phyloP scores from a whole-genome alignment of 805 yeast genomes.

The Barnettozyma siamensis region DNA sequence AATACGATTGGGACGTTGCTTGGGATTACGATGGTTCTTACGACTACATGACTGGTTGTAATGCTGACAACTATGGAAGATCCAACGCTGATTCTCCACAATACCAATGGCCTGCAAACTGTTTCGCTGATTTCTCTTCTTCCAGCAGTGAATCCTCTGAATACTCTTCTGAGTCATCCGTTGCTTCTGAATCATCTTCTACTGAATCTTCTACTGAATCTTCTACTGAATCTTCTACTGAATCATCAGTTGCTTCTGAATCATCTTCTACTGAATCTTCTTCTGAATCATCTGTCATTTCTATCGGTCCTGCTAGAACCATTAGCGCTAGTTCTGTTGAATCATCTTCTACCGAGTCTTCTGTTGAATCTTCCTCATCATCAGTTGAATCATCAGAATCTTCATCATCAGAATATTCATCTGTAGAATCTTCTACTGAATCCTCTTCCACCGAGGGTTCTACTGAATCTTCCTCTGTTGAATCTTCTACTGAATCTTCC shows the following conservation, averaged over 20 bases:
- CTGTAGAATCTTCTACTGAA: background rate
- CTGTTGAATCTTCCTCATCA: background rate
- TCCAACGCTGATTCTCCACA: constrained; percentile 5
- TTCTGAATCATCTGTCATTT: background rate
- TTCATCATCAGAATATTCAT: background rate
- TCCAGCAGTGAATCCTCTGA: too few species aligned
- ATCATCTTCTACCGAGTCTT: background rate
- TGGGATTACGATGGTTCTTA: constrained; percentile 6
- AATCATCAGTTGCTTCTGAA: too few species aligned
- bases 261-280: background rate
- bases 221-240: background rate
- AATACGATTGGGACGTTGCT: constrained; percentile 19
- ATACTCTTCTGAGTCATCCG: background rate
- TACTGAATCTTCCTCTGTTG: background rate
- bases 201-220: background rate
- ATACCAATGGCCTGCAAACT: constrained; percentile 5
- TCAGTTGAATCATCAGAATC: background rate
- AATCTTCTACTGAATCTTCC: background rate
- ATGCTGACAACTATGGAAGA: constrained; percentile 3
- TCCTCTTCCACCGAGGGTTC: background rate
- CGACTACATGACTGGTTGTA: constrained; percentile 9
- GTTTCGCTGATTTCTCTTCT: too few species aligned
- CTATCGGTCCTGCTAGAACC: too few species aligned
- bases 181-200: too few species aligned
- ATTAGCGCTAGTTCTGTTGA: too few species aligned